These are phyloP conservation scores for Leccinum boreale DNA, from an alignment of 768 basidiomycete species.

Conservation along the genomic window DNA sequence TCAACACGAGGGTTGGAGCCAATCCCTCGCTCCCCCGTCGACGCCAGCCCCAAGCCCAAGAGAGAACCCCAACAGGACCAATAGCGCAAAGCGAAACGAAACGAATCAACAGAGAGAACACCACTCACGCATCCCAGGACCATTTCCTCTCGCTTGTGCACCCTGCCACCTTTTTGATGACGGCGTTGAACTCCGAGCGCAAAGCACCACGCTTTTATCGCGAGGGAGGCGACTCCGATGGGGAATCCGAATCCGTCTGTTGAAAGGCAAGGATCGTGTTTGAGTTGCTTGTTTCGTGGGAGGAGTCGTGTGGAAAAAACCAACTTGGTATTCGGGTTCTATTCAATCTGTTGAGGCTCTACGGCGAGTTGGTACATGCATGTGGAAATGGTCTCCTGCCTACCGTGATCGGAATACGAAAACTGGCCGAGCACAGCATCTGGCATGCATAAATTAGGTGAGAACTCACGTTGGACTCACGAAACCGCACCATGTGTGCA, in stretches of 20 bases:
- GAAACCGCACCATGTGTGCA: slow-evolving; percentile 56
- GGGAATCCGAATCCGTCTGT: slow-evolving; percentile 54
- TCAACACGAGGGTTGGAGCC: slow-evolving; percentile 1
- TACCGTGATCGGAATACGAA: slow-evolving; percentile 59
- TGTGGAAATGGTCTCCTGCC: slow-evolving; percentile 61
- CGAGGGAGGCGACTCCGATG: slow-evolving; percentile 39
- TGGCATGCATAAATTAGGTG: neutral
- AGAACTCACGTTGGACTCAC: slow-evolving; percentile 35
- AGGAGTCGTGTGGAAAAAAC: slow-evolving; percentile 38
- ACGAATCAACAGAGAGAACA: neutral
- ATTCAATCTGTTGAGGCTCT: neutral
- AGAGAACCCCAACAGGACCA: slow-evolving; percentile 1
- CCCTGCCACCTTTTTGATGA: slow-evolving; percentile 51
- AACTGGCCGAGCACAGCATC: neutral
- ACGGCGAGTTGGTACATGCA: neutral
- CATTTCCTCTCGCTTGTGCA: slow-evolving; percentile 50
- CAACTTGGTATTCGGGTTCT: neutral
- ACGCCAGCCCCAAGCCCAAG: neutral
- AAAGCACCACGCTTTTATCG: slow-evolving; percentile 48
- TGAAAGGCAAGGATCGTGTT: slow-evolving; percentile 68
- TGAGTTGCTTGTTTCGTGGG: slow-evolving; percentile 54
- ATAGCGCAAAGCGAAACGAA: neutral
- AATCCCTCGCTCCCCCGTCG: neutral
- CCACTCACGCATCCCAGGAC: slow-evolving; percentile 63
- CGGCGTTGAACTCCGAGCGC: slow-evolving; percentile 44